These are phyloP conservation scores for Rhazya stricta DNA, from an alignment of 257 asterid genomes.

Conservation along the genomic window DNA sequence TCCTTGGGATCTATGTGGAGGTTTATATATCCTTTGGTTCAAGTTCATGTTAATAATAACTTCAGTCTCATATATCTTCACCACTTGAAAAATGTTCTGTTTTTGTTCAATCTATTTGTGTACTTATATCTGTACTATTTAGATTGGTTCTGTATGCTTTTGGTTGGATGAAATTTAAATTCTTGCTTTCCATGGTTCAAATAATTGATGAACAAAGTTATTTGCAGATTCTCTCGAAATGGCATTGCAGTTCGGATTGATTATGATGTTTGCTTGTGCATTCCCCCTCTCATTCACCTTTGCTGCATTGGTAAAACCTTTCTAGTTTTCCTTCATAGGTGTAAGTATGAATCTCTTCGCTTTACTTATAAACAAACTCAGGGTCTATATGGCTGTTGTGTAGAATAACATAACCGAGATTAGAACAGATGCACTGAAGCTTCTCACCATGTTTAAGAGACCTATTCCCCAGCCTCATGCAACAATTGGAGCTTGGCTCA, in stretches of 20 bases:
- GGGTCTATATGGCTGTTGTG: background rate
- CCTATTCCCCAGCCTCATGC: slow-evolving; percentile 84
- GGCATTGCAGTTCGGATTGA: slow-evolving; percentile 92
- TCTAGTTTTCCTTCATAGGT: background rate
- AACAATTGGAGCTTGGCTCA: slow-evolving; percentile 93
- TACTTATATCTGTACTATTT: background rate
- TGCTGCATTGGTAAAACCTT: slow-evolving; percentile 63
- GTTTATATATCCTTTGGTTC: background rate
- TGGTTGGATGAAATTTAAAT: background rate
- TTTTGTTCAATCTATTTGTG: background rate
- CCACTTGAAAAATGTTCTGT: background rate
- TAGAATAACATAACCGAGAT: slow-evolving; percentile 88
- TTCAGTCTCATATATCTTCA: background rate
- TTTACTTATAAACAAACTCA: background rate
- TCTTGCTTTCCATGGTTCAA: background rate
- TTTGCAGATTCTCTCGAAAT: slow-evolving; percentile 85
- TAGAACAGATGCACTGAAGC: slow-evolving; percentile 87
- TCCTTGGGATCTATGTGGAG: background rate
- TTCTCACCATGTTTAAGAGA: slow-evolving; percentile 82
- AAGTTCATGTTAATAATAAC: background rate
- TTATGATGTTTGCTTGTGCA: slow-evolving; percentile 99
- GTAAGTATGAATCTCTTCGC: background rate
- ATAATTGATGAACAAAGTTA: slow-evolving; percentile 1
- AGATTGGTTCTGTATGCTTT: background rate
- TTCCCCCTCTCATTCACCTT: slow-evolving; percentile 91